Conservation (phyloP, 2,329 filamentous ascomycete species). For the Diplocarpon mali region DNA sequence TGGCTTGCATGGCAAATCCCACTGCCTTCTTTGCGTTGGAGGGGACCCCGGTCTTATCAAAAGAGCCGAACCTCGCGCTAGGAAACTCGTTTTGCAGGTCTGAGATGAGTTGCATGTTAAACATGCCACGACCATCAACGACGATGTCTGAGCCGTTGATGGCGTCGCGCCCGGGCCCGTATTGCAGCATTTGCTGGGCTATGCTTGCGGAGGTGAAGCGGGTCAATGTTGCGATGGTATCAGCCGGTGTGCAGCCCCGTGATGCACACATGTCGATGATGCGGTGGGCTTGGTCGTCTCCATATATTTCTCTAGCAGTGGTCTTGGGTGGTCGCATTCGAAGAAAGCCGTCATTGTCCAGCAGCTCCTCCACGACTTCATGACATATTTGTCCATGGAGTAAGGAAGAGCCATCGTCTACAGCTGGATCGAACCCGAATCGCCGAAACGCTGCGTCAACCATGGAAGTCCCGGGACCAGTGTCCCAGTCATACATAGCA, state of each 20-base stretch:
- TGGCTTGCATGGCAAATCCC: conserved; percentile 28
- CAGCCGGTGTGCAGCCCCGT: conserved; percentile 20
- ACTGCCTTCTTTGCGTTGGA: conserved; percentile 28
- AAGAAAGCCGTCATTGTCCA: conserved; percentile 22
- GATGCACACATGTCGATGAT: conserved; percentile 23
- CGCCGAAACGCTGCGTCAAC: conserved; percentile 25
- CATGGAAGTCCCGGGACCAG: conserved; percentile 25
- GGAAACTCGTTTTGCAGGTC: conserved; percentile 26
- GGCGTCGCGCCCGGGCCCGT: conserved; percentile 22
- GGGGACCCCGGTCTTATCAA: conserved; percentile 27
- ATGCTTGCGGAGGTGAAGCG: conserved; percentile 26
- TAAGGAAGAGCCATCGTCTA: conserved; percentile 17
- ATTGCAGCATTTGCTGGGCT: conserved; percentile 25
- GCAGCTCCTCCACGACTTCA: conserved; percentile 24
- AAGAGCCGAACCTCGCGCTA: conserved; percentile 20
- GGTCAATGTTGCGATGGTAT: conserved; percentile 25
- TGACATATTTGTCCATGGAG: conserved; percentile 24
- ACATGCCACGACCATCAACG: conserved; percentile 24
- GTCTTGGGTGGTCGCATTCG: conserved; percentile 25
- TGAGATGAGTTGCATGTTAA: conserved; percentile 22
- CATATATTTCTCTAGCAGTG: conserved; percentile 26
- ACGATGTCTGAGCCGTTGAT: conserved; percentile 25
- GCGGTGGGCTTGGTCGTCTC: conserved; percentile 22
- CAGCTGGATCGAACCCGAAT: conserved; percentile 24
- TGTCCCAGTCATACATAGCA: conserved; percentile 28